These are phyloP conservation scores for Orbilia ellipsospora DNA, from an alignment of 2,329 filamentous ascomycete species.

Conservation along the genomic window DNA sequence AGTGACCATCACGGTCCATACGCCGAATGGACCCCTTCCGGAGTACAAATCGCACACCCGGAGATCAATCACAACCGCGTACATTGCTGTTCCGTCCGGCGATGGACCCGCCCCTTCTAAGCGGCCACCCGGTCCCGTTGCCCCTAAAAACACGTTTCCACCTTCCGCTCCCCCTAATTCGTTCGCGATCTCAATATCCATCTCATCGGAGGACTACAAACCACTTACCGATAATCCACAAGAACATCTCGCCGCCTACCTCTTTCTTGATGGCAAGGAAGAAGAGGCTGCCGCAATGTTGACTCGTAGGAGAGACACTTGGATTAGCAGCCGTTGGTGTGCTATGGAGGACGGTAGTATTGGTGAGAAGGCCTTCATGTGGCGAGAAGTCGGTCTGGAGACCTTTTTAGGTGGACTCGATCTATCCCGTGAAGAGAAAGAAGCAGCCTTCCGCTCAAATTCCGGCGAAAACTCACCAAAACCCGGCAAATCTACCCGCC, in stretches of 20 bases:
- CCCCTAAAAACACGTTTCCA: constrained; percentile 71
- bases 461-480: constrained; percentile 47
- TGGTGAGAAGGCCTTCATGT: constrained; percentile 95
- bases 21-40: constrained; percentile 76
- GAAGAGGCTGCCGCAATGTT: constrained; percentile 97
- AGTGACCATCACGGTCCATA: constrained; percentile 97
- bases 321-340: constrained; percentile 99
- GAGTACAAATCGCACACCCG: constrained; percentile 97
- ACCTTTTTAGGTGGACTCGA: constrained; percentile 96
- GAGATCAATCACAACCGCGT: constrained; percentile 91
- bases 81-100: constrained; percentile 83
- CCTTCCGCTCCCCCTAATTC: constrained; percentile 85
- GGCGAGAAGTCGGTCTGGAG: constrained; percentile 95
- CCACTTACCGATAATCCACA: constrained; percentile 86
- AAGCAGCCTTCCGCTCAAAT: constrained; percentile 41
- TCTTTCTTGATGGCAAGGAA: constrained; percentile 94
- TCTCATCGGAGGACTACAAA: constrained; percentile 83
- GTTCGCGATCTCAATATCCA: constrained; percentile 98
- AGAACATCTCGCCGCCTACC: constrained; percentile 97
- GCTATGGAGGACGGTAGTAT: constrained; percentile 92
- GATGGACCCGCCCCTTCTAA: constrained; percentile 39
- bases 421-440: constrained; percentile 64
- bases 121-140: constrained; percentile 72
- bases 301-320: constrained; percentile 93
- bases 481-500: constrained; percentile 42